Evolutionary conservation across 345 rosid genomes (phyloP), one percentile per base, ranked within the genome.

Genomic region (Acer negundo): DNA sequence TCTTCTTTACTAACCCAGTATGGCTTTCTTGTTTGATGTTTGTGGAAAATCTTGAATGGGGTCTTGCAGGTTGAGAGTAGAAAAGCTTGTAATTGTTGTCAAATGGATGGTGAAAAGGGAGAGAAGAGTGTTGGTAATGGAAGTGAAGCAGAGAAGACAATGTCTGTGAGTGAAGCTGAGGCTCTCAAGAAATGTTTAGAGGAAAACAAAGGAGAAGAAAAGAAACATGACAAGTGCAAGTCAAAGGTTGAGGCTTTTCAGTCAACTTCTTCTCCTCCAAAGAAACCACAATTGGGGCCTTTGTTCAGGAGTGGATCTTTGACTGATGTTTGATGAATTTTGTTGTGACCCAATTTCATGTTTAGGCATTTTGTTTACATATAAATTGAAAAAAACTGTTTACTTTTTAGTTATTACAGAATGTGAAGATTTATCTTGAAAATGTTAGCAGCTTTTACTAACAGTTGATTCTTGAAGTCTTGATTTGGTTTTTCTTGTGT

Each of bases 151-250:
- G 76, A 74, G 77, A 72, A 75, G 84, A 62, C 23, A 53, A 26
- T 59, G 51, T 35, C 86, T 56, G 51, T 62, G 55, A 73, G 24
- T 59, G 78, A 69, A 69, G 72, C 76, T 7, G 77, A 77, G 73
- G 85, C 72, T 61, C 63, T 81, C 16, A 80, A 75, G 70, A 83
- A 81, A 64, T 85, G 87, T 72, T 78, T 85, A 82, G 82, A 84
- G 58, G 82, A 82, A 63, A 83, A 79, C 74, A 75, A 84, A 61
- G 82, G 79, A 6, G 89, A 87, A 58, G 68, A 58, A 35, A 62
- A 73, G 19, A 63, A 26, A 17, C 28, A 46, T 6, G 3, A 58
- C 71, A 85, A 79, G 65, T 85, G 91, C 86, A 81, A 85, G 75
- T 72, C 83, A 20, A 84, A 75, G 80, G 10, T 85, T 47, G 82